Percentiles rank a stretch among this genome's conserved stretches.
These are phyloP conservation scores for Russula dissimulans DNA, from an alignment of 768 basidiomycete genomes.

Conservation along the genomic window DNA sequence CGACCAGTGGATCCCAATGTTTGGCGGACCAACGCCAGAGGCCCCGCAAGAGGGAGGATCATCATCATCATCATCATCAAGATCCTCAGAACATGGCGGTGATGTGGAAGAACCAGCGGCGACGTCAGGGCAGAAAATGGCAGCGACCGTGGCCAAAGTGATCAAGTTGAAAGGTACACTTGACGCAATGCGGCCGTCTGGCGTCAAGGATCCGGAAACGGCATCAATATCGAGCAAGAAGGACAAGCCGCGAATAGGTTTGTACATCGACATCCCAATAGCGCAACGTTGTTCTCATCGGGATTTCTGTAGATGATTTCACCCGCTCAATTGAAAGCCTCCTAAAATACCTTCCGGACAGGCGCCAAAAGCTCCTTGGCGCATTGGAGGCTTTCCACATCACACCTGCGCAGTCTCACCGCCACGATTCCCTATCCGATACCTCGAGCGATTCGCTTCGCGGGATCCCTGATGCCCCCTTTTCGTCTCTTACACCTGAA, in stretches of 20 bases:
- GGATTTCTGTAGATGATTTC: constrained; percentile 39
- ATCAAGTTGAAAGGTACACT: constrained; percentile 47
- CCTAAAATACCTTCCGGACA: constrained; percentile 79
- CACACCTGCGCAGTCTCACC: constrained; percentile 59
- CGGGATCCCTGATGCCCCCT: constrained; percentile 63
- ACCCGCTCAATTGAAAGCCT: constrained; percentile 79
- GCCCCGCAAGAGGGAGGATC: constrained; percentile 22
- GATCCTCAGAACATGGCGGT: constrained; percentile 8
- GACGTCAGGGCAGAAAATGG: neutral
- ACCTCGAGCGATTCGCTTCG: constrained; percentile 69
- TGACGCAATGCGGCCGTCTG: constrained; percentile 39
- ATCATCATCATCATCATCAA: constrained; percentile 1
- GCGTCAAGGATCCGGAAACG: constrained; percentile 54
- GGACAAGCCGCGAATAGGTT: constrained; percentile 23
- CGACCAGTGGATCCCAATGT: constrained; percentile 71
- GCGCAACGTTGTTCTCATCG: neutral
- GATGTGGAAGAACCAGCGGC: neutral
- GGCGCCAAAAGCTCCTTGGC: constrained; percentile 75
- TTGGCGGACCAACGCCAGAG: constrained; percentile 55
- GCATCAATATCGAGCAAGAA: constrained; percentile 36
- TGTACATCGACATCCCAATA: neutral
- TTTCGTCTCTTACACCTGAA: constrained; percentile 66
- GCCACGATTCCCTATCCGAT: constrained; percentile 61
- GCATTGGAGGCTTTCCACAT: constrained; percentile 64
- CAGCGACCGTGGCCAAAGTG: constrained; percentile 31